phyloP scores from a whole-genome alignment of 176 grass and related monocot genomes.

The Eremochloa ophiuroides region DNA sequence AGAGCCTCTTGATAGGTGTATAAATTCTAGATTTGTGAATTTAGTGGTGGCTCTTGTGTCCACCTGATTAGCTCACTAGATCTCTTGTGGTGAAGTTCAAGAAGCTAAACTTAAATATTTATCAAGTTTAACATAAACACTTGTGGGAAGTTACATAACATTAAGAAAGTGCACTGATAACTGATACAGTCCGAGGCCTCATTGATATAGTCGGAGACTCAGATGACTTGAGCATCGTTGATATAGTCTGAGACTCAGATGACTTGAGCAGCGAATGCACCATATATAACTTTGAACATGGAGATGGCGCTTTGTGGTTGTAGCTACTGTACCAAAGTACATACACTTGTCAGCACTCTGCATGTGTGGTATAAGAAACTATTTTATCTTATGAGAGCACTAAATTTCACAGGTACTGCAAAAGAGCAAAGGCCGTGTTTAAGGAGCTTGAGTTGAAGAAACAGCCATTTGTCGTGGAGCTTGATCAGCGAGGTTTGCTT shows the following conservation, averaged over 20 bases:
- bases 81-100: background rate
- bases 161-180: background rate
- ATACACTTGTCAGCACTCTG: background rate
- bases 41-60: background rate
- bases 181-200: background rate
- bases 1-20: background rate
- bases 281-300: background rate
- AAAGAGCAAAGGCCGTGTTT: slow-evolving; percentile 61
- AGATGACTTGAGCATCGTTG: background rate
- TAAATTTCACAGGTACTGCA: slow-evolving; percentile 53
- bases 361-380: background rate
- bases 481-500: slow-evolving; percentile 62
- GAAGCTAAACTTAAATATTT: background rate
- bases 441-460: slow-evolving; percentile 57
- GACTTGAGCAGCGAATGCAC: background rate
- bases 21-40: background rate
- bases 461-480: slow-evolving; percentile 62
- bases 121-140: background rate
- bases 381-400: background rate
- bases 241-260: background rate
- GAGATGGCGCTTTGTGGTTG: background rate
- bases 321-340: background rate
- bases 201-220: background rate
- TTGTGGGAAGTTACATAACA: background rate
- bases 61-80: background rate